Percentiles rank a stretch among this genome's conserved stretches.
These are phyloP conservation scores for Geotrichum reessii DNA, from an alignment of 1,139 yeast genomes.

Conservation along the genomic window DNA sequence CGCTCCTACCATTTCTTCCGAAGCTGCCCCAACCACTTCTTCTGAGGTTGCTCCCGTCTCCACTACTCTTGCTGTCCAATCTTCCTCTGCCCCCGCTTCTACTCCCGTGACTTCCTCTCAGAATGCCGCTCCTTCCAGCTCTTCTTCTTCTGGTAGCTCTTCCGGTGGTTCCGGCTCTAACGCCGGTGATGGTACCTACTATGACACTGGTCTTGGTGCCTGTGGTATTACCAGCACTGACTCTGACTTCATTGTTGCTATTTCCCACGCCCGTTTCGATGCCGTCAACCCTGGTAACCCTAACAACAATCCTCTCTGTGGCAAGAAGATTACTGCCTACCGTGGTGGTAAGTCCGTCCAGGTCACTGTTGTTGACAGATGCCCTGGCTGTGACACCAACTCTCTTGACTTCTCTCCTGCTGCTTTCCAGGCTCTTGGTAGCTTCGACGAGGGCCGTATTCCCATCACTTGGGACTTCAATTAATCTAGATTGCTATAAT, in stretches of 20 bases:
- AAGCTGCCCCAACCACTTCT: conserved; percentile 30
- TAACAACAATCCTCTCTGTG: conserved; percentile 46
- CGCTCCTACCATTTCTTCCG: conserved; percentile 24
- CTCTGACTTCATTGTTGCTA: conserved; percentile 45
- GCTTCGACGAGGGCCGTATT: conserved; percentile 44
- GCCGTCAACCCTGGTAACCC: conserved; percentile 33
- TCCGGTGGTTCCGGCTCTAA: conserved; percentile 30
- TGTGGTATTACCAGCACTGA: conserved; percentile 50
- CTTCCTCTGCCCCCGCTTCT: conserved; percentile 27
- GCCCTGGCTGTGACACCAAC: conserved; percentile 46
- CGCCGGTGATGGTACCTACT: conserved; percentile 57
- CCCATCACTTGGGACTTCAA: conserved; percentile 44
- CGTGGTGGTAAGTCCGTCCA: conserved; percentile 44
- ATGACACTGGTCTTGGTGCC: conserved; percentile 55
- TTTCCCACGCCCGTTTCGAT: conserved; percentile 35
- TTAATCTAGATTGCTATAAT: conserved; percentile 2
- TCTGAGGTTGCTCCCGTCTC: conserved; percentile 25
- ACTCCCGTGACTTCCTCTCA: conserved; percentile 23
- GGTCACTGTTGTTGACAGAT: conserved; percentile 51
- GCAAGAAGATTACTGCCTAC: conserved; percentile 42
- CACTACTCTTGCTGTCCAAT: conserved; percentile 26
- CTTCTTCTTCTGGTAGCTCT: conserved; percentile 20
- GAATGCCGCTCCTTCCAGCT: conserved; percentile 18
- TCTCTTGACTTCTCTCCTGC: conserved; percentile 51
- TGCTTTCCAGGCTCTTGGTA: conserved; percentile 46